Percentiles rank a stretch among this genome's conserved stretches.
These are phyloP conservation scores for Edaphochlamys debaryana DNA, from an alignment of 139 green algal species.

Conservation along the genomic window DNA sequence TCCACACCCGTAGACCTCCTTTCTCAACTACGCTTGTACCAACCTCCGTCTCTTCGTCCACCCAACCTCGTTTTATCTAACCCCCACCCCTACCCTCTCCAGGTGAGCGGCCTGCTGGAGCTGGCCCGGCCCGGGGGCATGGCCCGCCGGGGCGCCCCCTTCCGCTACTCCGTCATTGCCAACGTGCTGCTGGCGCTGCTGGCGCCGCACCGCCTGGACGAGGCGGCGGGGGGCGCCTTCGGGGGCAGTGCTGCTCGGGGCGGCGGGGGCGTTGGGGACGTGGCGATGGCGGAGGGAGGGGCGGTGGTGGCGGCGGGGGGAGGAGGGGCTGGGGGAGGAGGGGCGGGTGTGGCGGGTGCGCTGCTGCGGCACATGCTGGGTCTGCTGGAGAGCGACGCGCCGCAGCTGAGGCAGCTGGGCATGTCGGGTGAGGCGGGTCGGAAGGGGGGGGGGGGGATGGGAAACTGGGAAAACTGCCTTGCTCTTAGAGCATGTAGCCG, in stretches of 20 bases:
- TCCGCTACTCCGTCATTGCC: conserved; percentile 70
- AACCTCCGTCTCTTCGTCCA: no score
- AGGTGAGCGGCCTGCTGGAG: conserved; percentile 6
- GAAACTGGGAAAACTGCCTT: no score
- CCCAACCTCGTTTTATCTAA: no score
- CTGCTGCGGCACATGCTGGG: conserved; percentile 47
- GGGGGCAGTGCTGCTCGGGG: not conserved
- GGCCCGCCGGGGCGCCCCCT: conserved; percentile 35
- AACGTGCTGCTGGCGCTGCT: conserved; percentile 70
- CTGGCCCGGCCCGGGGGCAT: conserved; percentile 7
- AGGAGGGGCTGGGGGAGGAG: not conserved
- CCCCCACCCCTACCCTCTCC: no score
- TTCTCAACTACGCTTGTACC: no score
- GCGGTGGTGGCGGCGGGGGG: not conserved
- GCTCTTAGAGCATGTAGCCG: no score
- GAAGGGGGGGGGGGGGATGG: not conserved
- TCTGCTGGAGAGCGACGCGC: conserved; percentile 50
- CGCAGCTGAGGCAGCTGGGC: conserved; percentile 63
- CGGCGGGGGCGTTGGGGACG: not conserved
- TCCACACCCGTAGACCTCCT: no score
- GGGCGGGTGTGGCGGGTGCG: not conserved
- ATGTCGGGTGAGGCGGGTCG: conserved; percentile 10
- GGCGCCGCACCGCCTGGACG: conserved; percentile 44
- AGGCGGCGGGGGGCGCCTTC: not conserved
- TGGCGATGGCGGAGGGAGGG: not conserved